Percentiles rank a stretch among this genome's conserved stretches.
Evolutionary conservation across 257 asterid genomes (phyloP).

Genomic region (Sherardia arvensis): DNA sequence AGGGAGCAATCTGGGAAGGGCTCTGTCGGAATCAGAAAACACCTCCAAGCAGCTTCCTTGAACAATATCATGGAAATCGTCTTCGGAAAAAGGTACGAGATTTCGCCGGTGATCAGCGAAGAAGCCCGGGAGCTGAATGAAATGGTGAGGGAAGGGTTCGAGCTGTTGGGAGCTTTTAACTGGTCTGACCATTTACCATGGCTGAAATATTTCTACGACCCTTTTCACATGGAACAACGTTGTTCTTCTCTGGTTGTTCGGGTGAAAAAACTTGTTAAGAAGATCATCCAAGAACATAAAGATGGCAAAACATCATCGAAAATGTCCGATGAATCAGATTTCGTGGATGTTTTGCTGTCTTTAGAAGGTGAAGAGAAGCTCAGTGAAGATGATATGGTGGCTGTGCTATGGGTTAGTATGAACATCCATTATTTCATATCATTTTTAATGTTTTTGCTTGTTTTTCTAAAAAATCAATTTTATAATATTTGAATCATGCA

Average conservation of each 20-base stretch:
- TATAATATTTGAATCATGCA: no score
- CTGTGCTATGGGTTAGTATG: constrained; percentile 63
- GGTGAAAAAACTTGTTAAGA: constrained; percentile 27
- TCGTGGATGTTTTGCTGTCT: constrained; percentile 58
- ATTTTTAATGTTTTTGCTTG: background rate
- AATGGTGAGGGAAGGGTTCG: constrained; percentile 48
- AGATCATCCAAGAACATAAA: constrained; percentile 31
- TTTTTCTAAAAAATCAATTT: no score
- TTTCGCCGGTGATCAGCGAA: constrained; percentile 3
- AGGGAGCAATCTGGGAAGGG: constrained; percentile 32
- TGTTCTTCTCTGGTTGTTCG: constrained; percentile 32
- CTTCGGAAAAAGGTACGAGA: constrained; percentile 35
- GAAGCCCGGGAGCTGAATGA: constrained; percentile 34
- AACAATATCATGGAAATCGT: constrained; percentile 44
- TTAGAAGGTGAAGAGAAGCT: constrained; percentile 74
- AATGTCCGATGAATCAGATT: constrained; percentile 27
- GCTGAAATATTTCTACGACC: constrained; percentile 37
- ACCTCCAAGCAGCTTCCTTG: constrained; percentile 37
- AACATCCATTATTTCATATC: background rate
- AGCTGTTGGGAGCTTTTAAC: constrained; percentile 48
- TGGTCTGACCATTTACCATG: constrained; percentile 57
- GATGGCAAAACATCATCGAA: background rate
- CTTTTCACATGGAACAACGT: constrained; percentile 30
- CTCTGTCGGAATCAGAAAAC: constrained; percentile 28
- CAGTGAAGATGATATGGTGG: constrained; percentile 60